A percentile compares a stretch with the other conserved stretches of the same genome.
Conservation (phyloP, 1,284 basidiomycete species). For the Trichosporon sp. region DNA sequence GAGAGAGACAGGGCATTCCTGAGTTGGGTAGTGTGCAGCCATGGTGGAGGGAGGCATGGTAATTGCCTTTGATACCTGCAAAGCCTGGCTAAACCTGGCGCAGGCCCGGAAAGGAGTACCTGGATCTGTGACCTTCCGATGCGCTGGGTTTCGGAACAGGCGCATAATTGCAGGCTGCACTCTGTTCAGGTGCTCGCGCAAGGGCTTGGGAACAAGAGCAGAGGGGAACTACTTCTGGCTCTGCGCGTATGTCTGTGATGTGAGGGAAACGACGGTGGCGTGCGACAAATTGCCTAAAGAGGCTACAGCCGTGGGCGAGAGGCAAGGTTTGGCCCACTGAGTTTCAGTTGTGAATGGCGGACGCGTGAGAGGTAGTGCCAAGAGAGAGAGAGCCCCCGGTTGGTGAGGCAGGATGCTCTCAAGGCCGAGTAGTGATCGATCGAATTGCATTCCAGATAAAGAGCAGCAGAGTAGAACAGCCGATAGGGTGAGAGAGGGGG, state of each 20-base stretch:
- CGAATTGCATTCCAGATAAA: slow-evolving; percentile 3
- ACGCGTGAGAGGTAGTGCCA: background rate
- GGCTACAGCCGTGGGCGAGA: background rate
- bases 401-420: background rate
- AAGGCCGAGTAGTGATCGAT: background rate
- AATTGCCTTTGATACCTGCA: slow-evolving; percentile 6
- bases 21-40: slow-evolving; percentile 6
- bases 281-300: background rate
- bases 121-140: background rate
- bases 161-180: background rate
- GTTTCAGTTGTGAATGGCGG: slow-evolving; percentile 8
- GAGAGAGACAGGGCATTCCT: background rate
- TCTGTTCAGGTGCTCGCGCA: too few relatives aligned
- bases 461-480: background rate
- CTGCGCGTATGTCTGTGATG: background rate
- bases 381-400: background rate
- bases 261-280: background rate
- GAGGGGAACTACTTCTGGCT: background rate
- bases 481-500: too few relatives aligned
- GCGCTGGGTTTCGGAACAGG: background rate
- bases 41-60: background rate
- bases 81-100: background rate
- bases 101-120: background rate
- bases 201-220: too few relatives aligned
- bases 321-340: slow-evolving; percentile 7